Evolutionary conservation across 2,329 filamentous ascomycete genomes (phyloP).

Genomic region (Penicillium janthinellum): DNA sequence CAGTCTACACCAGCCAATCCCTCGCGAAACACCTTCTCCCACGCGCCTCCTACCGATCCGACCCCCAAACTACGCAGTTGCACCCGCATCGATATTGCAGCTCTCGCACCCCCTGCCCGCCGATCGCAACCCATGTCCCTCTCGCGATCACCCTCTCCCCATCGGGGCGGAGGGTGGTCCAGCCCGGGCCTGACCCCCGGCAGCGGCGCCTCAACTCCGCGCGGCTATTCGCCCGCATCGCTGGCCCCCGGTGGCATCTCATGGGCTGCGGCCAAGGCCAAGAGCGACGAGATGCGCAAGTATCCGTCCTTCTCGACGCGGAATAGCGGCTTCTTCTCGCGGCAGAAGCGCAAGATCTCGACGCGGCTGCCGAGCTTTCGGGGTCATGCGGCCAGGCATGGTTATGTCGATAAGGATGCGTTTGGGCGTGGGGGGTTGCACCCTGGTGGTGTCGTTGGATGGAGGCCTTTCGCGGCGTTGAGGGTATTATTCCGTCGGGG

Average conservation of each 20-base stretch:
- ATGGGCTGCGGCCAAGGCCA: slow-evolving; percentile 81
- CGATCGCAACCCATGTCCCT: slow-evolving; percentile 74
- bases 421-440: slow-evolving; percentile 59
- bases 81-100: neutral
- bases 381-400: slow-evolving; percentile 35
- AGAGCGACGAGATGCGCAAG: slow-evolving; percentile 70
- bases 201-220: slow-evolving; percentile 70
- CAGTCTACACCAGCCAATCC: slow-evolving; percentile 1
- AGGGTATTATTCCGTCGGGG: slow-evolving; percentile 63
- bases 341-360: slow-evolving; percentile 79
- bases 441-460: slow-evolving; percentile 36
- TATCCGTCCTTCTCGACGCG: slow-evolving; percentile 79
- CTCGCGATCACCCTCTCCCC: slow-evolving; percentile 84
- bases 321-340: slow-evolving; percentile 83
- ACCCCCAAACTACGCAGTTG: neutral
- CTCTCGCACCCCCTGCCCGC: slow-evolving; percentile 12
- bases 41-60: neutral
- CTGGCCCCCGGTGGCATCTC: slow-evolving; percentile 54
- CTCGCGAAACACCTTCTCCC: neutral
- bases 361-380: slow-evolving; percentile 76
- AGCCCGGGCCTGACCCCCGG: slow-evolving; percentile 76
- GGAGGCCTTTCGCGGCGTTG: slow-evolving; percentile 32
- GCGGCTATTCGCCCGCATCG: slow-evolving; percentile 40
- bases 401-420: slow-evolving; percentile 73
- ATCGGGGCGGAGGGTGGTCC: slow-evolving; percentile 83